These are phyloP conservation scores for Orychophragmus violaceus DNA, from an alignment of 345 rosid genomes.

Conservation along the genomic window DNA sequence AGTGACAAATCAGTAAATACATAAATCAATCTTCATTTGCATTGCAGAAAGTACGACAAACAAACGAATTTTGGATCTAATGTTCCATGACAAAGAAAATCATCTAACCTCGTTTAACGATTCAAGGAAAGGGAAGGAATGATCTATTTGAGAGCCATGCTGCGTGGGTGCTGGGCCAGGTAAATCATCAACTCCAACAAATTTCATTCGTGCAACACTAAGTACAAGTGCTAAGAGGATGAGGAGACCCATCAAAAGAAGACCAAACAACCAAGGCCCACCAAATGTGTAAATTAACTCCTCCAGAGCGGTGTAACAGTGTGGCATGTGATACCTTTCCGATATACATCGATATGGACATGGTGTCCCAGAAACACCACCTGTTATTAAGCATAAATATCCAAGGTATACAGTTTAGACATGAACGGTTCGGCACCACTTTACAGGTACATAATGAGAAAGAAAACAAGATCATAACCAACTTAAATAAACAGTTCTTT, in stretches of 20 bases:
- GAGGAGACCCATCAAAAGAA: conserved; percentile 79
- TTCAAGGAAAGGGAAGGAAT: conserved; percentile 95
- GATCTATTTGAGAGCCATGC: conserved; percentile 87
- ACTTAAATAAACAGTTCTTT: background rate
- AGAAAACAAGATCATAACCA: background rate
- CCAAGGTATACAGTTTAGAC: conserved; percentile 15
- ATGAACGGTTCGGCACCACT: background rate
- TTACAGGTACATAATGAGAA: background rate
- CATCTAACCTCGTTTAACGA: conserved; percentile 85
- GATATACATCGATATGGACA: conserved; percentile 89
- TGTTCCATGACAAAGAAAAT: conserved; percentile 2
- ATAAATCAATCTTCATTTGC: background rate
- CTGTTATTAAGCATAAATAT: conserved; percentile 35
- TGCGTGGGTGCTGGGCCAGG: conserved; percentile 89
- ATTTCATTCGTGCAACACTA: conserved; percentile 97
- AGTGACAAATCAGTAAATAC: conserved; percentile 6
- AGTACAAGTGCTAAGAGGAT: conserved; percentile 89
- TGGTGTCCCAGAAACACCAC: conserved; percentile 82
- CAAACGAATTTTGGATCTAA: background rate
- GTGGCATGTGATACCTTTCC: conserved; percentile 93
- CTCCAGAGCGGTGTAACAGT: conserved; percentile 92
- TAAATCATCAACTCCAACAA: conserved; percentile 89
- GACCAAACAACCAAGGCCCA: conserved; percentile 93
- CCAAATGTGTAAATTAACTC: conserved; percentile 96
- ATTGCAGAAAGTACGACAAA: background rate